phyloP scores from a whole-genome alignment of 805 yeast species.

The Pichia cabralensis region DNA sequence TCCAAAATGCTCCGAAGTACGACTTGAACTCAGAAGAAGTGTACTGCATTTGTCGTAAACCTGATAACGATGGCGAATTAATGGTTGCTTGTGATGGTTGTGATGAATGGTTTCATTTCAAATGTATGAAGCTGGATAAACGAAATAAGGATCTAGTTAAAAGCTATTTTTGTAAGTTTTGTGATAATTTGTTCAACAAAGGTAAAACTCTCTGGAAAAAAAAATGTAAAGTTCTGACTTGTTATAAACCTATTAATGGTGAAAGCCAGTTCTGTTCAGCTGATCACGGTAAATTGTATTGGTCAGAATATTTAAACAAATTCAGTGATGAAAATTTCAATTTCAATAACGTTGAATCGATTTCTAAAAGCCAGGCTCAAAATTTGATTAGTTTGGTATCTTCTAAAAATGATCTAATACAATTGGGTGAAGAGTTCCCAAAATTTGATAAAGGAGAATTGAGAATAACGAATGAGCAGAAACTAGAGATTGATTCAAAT shows the following conservation, averaged over 20 bases:
- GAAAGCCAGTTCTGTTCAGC: conserved; percentile 64
- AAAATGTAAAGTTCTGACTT: conserved; percentile 54
- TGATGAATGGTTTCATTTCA: conserved; percentile 90
- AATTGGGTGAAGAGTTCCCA: conserved; percentile 34
- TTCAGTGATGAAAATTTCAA: conserved; percentile 3
- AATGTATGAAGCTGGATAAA: conserved; percentile 53
- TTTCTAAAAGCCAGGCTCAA: conserved; percentile 1
- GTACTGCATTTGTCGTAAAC: conserved; percentile 68
- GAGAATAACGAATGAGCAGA: conserved; percentile 3
- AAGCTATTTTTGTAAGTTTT: conserved; percentile 64
- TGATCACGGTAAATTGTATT: conserved; percentile 53
- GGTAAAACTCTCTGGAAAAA: conserved; percentile 63
- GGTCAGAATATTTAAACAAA: conserved; percentile 22
- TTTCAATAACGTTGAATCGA: conserved; percentile 4
- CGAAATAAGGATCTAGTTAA: conserved; percentile 46
- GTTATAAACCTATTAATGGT: conserved; percentile 43
- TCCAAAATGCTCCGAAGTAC: conserved; percentile 27
- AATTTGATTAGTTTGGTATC: conserved; percentile 12
- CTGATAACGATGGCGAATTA: conserved; percentile 68
- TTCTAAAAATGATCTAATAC: conserved; percentile 15
- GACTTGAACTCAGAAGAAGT: conserved; percentile 45
- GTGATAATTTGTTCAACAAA: conserved; percentile 37
- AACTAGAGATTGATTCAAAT: conserved; percentile 14
- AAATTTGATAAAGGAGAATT: conserved; percentile 19
- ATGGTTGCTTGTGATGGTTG: conserved; percentile 96